Base-by-base conservation (phyloP, 371 early-diverging fungal genomes). In the Syncephalis plumigaleata region DNA sequence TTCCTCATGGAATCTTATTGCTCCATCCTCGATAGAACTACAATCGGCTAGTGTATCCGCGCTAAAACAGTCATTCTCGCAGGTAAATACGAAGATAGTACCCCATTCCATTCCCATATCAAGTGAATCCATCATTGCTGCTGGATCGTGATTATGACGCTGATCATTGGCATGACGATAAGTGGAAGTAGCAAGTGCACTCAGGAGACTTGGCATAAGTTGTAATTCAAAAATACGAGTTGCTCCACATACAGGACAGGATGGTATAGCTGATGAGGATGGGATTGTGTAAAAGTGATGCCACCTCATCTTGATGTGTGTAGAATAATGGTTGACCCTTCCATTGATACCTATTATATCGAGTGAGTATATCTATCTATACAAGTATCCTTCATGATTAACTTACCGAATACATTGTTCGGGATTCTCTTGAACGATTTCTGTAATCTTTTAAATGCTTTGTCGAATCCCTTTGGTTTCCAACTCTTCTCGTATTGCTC, bases 71-170 rank as follows among this genome's bases (percentile, higher is more conserved):
- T 93, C 87, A 16, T 69, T 69, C 39, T 65, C 67, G 54, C 94
- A 94, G 3, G 77, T 73, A 58, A 75, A 94, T 2, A 86, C 71
- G 54, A 91, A 49, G 13, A 91, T 61, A 0, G 94, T 89, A 16
- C 93, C 93, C 68, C 84, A 93, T 52, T 94, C 95, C 79, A 92
- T 78, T 9, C 95, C 95, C 36, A 70, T 56, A 53, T 73, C 73
- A 62, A 79, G 67, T 43, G 64, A 61, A 42, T 75, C 67, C 17
- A 71, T 61, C 21, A 55, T 31, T 11, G 31, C 31, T 61, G 48
- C n/a, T n/a, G n/a, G n/a, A n/a, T 57, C 64, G 45, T 54, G 58
- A 22, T 52, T 55, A 40, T 66, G 50, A 39, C 49, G 38, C 39
- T 45, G 40, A 8, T 45, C 52, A 0, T 43, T 50, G 16, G 51